Evolutionary conservation across 129 eudicot species (phyloP).

Genomic region (Silybum marianum): DNA sequence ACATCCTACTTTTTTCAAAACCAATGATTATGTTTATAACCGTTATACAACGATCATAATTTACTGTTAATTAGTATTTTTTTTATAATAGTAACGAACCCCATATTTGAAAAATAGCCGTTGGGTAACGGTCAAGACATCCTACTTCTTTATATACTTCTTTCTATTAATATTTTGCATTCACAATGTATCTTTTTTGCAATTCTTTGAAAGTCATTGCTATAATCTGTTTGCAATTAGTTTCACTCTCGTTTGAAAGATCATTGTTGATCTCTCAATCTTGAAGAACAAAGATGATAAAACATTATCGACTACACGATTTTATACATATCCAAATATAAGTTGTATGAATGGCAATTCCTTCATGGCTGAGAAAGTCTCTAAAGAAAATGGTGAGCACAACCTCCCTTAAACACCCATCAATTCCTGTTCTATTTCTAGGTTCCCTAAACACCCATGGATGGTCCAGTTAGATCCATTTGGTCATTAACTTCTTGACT

Average conservation of each 20-base stretch:
- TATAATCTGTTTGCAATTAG: background rate
- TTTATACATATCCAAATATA: background rate
- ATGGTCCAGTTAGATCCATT: too few species aligned
- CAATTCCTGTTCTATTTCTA: too few species aligned
- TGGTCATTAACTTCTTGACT: too few species aligned
- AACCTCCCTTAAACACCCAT: background rate
- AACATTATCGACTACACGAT: background rate
- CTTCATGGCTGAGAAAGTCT: background rate
- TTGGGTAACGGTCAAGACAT: background rate
- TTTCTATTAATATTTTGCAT: background rate
- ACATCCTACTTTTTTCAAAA: too few species aligned
- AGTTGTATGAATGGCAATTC: background rate
- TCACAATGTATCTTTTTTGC: background rate
- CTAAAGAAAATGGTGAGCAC: background rate
- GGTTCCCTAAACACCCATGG: too few species aligned
- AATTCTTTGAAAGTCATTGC: background rate
- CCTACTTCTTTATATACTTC: too few species aligned
- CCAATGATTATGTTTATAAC: too few species aligned
- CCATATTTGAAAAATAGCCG: too few species aligned
- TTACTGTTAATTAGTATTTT: too few species aligned
- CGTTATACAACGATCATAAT: too few species aligned
- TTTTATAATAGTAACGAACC: background rate
- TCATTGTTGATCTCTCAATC: too few species aligned
- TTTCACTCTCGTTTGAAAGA: background rate
- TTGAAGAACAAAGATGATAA: background rate